Evolutionary conservation across 2,329 filamentous ascomycete genomes (phyloP).

Genomic region (Chrysoporthe austroafricana): DNA sequence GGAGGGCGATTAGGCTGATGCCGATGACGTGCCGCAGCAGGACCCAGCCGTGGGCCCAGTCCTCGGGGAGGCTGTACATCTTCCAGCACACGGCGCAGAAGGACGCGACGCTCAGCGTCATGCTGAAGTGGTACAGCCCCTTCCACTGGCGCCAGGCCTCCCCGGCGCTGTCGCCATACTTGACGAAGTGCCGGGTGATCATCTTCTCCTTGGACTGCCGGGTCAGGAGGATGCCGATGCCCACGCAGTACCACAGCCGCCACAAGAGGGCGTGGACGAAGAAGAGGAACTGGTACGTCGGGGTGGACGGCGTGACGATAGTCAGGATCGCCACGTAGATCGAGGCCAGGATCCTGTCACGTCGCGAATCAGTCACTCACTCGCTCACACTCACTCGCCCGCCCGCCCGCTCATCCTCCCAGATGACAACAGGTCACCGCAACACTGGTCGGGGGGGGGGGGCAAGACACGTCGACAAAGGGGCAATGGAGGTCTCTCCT

Average conservation of each 20-base stretch:
- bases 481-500: no score
- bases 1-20: constrained; percentile 76
- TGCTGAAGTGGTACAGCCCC: constrained; percentile 89
- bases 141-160: constrained; percentile 99
- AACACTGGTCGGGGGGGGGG: no score
- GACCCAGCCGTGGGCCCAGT: constrained; percentile 86
- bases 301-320: constrained; percentile 75
- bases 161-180: constrained; percentile 86
- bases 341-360: constrained; percentile 64
- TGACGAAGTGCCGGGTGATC: constrained; percentile 97
- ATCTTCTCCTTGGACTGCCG: constrained; percentile 87
- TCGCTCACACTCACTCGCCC: not conserved
- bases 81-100: constrained; percentile 95
- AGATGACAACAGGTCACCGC: not conserved
- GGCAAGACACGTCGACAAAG: no score
- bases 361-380: not conserved
- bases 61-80: constrained; percentile 84
- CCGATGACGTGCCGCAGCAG: constrained; percentile 88
- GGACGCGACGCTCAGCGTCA: constrained; percentile 85
- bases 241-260: constrained; percentile 90
- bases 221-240: constrained; percentile 82
- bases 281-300: constrained; percentile 76
- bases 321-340: constrained; percentile 76
- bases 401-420: no score
- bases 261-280: constrained; percentile 78